Evolutionary conservation across 2,329 filamentous ascomycete species (phyloP).

Genomic region (Penicillium sp.): DNA sequence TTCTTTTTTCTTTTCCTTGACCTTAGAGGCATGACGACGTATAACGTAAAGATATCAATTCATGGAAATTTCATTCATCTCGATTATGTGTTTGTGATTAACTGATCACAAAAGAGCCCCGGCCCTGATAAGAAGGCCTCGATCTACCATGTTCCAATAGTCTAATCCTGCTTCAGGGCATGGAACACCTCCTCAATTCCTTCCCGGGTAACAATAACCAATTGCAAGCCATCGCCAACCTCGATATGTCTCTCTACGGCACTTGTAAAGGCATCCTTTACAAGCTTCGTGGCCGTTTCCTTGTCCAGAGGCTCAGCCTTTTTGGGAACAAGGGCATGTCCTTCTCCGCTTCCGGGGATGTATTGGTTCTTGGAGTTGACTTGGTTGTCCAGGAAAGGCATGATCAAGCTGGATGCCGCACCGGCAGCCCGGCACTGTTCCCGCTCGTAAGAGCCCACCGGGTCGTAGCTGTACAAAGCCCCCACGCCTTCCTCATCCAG

Average conservation of each 20-base stretch:
- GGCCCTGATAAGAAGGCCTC: conserved; percentile 5
- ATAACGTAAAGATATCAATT: conserved; percentile 15
- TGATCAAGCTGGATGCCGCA: conserved; percentile 86
- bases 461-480: conserved; percentile 93
- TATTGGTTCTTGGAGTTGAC: conserved; percentile 99
- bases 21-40: conserved; percentile 16
- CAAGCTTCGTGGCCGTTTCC: conserved; percentile 70
- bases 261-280: conserved; percentile 95
- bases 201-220: conserved; percentile 80
- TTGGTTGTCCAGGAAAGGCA: conserved; percentile 98
- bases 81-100: conserved; percentile 12
- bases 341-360: conserved; percentile 72
- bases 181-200: conserved; percentile 79
- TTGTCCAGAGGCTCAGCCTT: conserved; percentile 57
- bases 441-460: conserved; percentile 92
- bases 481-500: conserved; percentile 91
- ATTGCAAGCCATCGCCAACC: conserved; percentile 91
- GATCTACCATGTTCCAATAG: conserved; percentile 11
- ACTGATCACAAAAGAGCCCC: background rate
- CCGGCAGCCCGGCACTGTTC: conserved; percentile 93
- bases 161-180: conserved; percentile 81
- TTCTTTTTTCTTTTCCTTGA: conserved; percentile 7
- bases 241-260: conserved; percentile 98
- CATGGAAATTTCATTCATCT: conserved; percentile 9
- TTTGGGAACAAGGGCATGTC: conserved; percentile 63